Percentiles rank a stretch among this genome's conserved stretches.
phyloP scores from a whole-genome alignment of 2,329 filamentous ascomycete genomes.

The Colletotrichum phormii region DNA sequence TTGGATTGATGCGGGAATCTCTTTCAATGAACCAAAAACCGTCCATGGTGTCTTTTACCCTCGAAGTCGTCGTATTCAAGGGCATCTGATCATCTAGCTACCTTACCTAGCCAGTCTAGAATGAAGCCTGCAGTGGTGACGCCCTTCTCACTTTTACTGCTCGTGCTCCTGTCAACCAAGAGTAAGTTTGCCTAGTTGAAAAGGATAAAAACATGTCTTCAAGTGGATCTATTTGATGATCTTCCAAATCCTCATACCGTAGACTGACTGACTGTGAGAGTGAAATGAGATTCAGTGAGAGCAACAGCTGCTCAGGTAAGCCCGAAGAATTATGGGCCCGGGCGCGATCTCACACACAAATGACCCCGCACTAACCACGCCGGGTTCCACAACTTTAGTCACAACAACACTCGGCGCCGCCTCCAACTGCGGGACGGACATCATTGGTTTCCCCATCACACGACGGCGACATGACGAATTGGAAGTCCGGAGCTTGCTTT shows the following conservation, averaged over 20 bases:
- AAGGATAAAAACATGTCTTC: neutral
- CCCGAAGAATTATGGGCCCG: neutral
- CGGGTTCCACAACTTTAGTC: constrained; percentile 22
- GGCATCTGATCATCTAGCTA: too few relatives aligned
- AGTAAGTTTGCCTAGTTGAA: neutral
- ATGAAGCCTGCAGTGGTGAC: too few relatives aligned
- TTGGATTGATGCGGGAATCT: neutral
- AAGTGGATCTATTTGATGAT: neutral
- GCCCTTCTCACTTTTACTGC: too few relatives aligned
- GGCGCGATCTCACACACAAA: neutral
- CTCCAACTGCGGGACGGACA: constrained; percentile 10
- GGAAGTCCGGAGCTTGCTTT: constrained; percentile 28
- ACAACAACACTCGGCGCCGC: constrained; percentile 20
- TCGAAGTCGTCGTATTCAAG: neutral
- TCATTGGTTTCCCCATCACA: constrained; percentile 22
- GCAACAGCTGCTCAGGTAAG: neutral
- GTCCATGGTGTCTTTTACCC: neutral
- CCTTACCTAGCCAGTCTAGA: too few relatives aligned
- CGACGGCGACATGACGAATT: constrained; percentile 17
- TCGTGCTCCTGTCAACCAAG: neutral
- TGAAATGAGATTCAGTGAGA: neutral
- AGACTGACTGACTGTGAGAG: too few relatives aligned
- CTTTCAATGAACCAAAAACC: neutral
- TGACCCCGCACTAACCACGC: constrained; percentile 23
- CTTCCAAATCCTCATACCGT: too few relatives aligned